Percentiles rank a stretch among this genome's conserved stretches.
Conservation (phyloP, 73 alveolate genomes). For the Blepharisma stoltei region DNA sequence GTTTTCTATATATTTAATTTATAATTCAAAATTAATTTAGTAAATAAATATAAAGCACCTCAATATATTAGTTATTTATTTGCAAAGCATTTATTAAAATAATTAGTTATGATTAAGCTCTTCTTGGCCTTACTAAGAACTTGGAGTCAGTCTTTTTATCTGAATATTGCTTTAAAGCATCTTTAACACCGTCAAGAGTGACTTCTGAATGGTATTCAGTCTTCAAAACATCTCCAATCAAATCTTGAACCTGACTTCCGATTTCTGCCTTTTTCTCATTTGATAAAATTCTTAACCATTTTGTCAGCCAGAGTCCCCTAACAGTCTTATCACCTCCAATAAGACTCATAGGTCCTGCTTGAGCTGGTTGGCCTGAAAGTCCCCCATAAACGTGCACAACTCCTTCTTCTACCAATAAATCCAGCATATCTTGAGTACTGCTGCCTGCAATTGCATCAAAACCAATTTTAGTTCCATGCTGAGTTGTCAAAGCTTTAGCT, state of each 20-base stretch:
- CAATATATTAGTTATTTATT: neutral
- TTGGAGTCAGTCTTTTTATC: conserved; percentile 42
- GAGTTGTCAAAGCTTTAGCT: conserved; percentile 31
- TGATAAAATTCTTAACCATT: neutral
- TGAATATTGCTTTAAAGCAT: conserved; percentile 32
- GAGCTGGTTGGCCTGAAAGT: conserved; percentile 38
- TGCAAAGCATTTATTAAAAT: neutral
- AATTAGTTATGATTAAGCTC: neutral
- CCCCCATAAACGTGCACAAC: conserved; percentile 46
- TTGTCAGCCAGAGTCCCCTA: conserved; percentile 42
- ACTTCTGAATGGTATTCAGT: conserved; percentile 35
- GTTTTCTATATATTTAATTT: too few species aligned
- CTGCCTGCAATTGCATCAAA: conserved; percentile 67
- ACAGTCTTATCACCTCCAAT: conserved; percentile 36
- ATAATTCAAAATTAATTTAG: neutral
- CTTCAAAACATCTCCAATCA: conserved; percentile 41
- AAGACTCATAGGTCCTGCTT: conserved; percentile 35
- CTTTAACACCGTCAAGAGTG: conserved; percentile 30
- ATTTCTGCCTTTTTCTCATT: neutral
- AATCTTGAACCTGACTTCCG: conserved; percentile 35
- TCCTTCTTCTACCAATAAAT: conserved; percentile 33
- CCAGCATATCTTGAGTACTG: conserved; percentile 35
- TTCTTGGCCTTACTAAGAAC: conserved; percentile 28
- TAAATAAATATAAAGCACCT: too few species aligned
- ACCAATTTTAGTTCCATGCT: conserved; percentile 37